A percentile compares a stretch with the other conserved stretches of the same genome.
Evolutionary conservation across 2,329 filamentous ascomycete genomes (phyloP).

Genomic region (Teratosphaeria nubilosa): DNA sequence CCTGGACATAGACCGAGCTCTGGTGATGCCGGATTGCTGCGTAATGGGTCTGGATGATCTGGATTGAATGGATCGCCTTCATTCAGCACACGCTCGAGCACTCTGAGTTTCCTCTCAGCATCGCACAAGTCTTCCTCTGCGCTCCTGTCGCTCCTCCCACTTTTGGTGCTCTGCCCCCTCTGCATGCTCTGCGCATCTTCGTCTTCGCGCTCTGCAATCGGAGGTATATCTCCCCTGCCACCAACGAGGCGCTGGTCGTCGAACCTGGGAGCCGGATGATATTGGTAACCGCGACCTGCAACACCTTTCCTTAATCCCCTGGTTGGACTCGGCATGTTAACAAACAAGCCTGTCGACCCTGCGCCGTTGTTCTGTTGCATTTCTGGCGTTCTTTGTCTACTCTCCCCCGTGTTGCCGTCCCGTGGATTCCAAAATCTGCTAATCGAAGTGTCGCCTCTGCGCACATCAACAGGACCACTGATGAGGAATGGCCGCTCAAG

Average conservation of each 20-base stretch:
- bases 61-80: conserved; percentile 32
- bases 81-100: conserved; percentile 11
- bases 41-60: conserved; percentile 24
- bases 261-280: conserved; percentile 32
- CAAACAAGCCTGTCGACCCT: conserved; percentile 37
- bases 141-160: neutral
- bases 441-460: conserved; percentile 30
- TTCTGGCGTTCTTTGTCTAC: neutral
- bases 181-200: conserved; percentile 23
- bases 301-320: conserved; percentile 35
- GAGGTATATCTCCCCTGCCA: conserved; percentile 47
- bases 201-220: conserved; percentile 54
- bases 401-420: neutral
- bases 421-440: conserved; percentile 12
- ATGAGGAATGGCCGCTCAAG: conserved; percentile 38
- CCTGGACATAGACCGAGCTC: conserved; percentile 5
- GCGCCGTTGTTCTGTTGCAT: conserved; percentile 25
- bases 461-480: conserved; percentile 24
- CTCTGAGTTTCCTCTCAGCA: conserved; percentile 13
- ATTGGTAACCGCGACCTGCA: conserved; percentile 26
- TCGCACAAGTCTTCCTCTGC: conserved; percentile 1
- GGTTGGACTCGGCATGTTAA: conserved; percentile 40
- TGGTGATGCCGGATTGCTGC: conserved; percentile 25
- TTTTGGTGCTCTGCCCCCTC: neutral
- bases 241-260: conserved; percentile 41